A percentile compares a stretch with the other conserved stretches of the same genome.
These are phyloP conservation scores for Rhizophora mangle DNA, from an alignment of 345 rosid genomes.

Conservation along the genomic window DNA sequence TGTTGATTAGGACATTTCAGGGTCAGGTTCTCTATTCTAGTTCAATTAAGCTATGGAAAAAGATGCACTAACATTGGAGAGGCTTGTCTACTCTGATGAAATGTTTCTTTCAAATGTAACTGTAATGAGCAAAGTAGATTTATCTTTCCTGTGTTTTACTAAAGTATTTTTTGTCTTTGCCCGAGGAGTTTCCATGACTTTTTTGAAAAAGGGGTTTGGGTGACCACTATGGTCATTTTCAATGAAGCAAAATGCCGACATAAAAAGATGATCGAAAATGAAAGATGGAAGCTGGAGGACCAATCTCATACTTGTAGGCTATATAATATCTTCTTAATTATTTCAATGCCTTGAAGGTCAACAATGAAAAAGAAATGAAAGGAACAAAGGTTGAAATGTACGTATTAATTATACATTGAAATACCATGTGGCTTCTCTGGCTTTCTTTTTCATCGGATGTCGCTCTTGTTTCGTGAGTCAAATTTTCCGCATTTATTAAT, in stretches of 20 bases:
- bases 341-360: neutral
- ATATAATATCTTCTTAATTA: neutral
- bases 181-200: neutral
- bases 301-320: neutral
- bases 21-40: slow-evolving; percentile 28
- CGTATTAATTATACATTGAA: neutral
- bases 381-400: neutral
- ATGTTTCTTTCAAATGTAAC: slow-evolving; percentile 29
- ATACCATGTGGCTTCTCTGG: neutral
- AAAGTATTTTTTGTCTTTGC: neutral
- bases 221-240: neutral
- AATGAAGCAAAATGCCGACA: neutral
- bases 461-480: no score
- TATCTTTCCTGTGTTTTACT: neutral
- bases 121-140: neutral
- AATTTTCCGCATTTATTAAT: no score
- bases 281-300: neutral
- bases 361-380: neutral
- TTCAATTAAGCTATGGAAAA: slow-evolving; percentile 24
- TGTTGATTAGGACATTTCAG: slow-evolving; percentile 36
- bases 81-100: slow-evolving; percentile 17
- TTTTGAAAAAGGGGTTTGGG: neutral
- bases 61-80: slow-evolving; percentile 11
- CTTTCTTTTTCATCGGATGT: no score
- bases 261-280: neutral